These are phyloP conservation scores for Protea cynaroides DNA, from an alignment of 164 flowering plant genomes.

Conservation along the genomic window DNA sequence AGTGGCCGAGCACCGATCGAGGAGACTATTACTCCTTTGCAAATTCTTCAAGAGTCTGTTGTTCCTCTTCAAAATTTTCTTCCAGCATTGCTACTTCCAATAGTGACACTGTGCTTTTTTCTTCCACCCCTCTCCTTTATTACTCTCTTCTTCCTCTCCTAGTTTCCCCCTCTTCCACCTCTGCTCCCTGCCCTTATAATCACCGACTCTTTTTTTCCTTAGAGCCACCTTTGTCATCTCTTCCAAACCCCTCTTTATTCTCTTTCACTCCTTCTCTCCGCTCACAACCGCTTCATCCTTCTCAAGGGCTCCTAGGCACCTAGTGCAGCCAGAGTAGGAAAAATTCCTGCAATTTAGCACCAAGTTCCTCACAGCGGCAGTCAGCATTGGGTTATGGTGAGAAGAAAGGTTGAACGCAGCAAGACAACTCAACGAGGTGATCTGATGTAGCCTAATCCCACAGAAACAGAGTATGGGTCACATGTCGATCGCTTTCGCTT, in stretches of 20 bases:
- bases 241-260: neutral
- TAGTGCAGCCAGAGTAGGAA: constrained; percentile 85
- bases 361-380: constrained; percentile 71
- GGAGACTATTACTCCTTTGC: too few species aligned
- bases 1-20: too few species aligned
- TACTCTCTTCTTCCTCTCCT: constrained; percentile 13
- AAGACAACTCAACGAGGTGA: constrained; percentile 83
- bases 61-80: constrained; percentile 26
- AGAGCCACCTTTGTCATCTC: neutral
- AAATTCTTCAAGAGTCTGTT: too few species aligned
- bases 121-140: constrained; percentile 4
- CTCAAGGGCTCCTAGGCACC: constrained; percentile 80
- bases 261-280: constrained; percentile 7
- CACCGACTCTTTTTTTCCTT: constrained; percentile 1
- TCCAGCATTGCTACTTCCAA: constrained; percentile 41
- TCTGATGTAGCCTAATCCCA: too few species aligned
- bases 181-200: too few species aligned
- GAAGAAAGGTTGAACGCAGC: constrained; percentile 72
- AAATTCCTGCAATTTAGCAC: constrained; percentile 79
- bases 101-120: constrained; percentile 35
- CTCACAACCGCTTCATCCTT: constrained; percentile 38
- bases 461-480: constrained; percentile 90
- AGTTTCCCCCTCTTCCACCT: neutral
- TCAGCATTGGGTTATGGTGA: constrained; percentile 63
- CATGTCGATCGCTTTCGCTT: constrained; percentile 82